Conservation (phyloP, 371 early-diverging fungal species). For the Catenaria anguillulae region DNA sequence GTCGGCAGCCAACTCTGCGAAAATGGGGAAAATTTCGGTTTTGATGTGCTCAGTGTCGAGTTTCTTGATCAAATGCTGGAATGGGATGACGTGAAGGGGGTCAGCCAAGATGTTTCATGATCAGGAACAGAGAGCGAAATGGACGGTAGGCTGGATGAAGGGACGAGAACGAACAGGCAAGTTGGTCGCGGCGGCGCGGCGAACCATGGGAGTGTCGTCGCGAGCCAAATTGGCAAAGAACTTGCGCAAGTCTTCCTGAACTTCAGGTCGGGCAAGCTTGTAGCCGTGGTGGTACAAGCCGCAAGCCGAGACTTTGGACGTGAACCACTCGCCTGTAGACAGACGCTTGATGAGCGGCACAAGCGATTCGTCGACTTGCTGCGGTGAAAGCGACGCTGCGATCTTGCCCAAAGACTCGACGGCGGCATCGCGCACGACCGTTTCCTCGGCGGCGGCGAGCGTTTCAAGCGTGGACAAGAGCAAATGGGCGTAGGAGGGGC, state of each 20-base stretch:
- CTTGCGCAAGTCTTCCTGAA: constrained; percentile 72
- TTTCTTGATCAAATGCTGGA: constrained; percentile 34
- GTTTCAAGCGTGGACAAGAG: constrained; percentile 84
- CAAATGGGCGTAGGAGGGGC: constrained; percentile 64
- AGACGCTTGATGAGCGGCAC: constrained; percentile 82
- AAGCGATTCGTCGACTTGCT: constrained; percentile 71
- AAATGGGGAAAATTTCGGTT: constrained; percentile 58
- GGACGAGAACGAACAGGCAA: constrained; percentile 37
- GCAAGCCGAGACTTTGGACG: constrained; percentile 81
- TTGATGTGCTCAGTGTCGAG: constrained; percentile 56
- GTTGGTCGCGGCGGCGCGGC: constrained; percentile 84
- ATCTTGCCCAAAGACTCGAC: constrained; percentile 82
- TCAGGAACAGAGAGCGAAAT: no score
- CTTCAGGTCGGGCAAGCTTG: constrained; percentile 42
- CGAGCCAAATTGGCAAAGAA: constrained; percentile 56
- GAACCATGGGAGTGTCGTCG: constrained; percentile 96
- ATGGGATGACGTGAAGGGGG: constrained; percentile 1
- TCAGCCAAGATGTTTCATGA: no score
- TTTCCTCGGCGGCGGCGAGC: constrained; percentile 91
- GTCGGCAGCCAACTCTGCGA: constrained; percentile 61
- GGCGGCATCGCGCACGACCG: constrained; percentile 77
- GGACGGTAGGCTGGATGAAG: constrained; percentile 13
- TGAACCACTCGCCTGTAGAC: constrained; percentile 92
- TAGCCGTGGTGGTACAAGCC: constrained; percentile 80
- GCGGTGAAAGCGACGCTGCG: constrained; percentile 44